These are phyloP conservation scores for Wickerhamomyces sp. DNA, from an alignment of 1,139 yeast genomes.

Conservation along the genomic window DNA sequence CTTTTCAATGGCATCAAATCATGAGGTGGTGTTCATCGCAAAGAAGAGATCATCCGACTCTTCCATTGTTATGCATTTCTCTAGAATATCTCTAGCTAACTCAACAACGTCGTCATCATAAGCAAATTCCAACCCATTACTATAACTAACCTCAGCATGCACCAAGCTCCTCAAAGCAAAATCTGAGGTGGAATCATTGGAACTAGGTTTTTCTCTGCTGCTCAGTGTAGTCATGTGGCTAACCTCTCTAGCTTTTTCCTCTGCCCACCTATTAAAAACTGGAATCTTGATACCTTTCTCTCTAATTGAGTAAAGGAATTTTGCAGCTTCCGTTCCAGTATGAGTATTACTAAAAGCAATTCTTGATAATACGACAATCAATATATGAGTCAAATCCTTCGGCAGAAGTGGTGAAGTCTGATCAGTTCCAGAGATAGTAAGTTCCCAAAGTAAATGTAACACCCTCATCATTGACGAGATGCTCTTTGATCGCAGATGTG, in stretches of 20 bases:
- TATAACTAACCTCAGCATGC: slow-evolving; percentile 15
- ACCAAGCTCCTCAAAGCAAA: slow-evolving; percentile 3
- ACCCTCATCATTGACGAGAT: slow-evolving; percentile 30
- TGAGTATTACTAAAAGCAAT: slow-evolving; percentile 52
- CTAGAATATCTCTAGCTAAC: slow-evolving; percentile 66
- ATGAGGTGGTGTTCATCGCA: slow-evolving; percentile 47
- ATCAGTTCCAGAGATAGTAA: slow-evolving; percentile 6
- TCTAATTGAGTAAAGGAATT: slow-evolving; percentile 28
- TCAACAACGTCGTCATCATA: slow-evolving; percentile 64
- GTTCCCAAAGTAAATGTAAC: slow-evolving; percentile 21
- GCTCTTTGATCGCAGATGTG: slow-evolving; percentile 38
- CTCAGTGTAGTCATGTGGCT: slow-evolving; percentile 27
- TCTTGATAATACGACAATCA: slow-evolving; percentile 48
- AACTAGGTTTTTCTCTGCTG: not conserved
- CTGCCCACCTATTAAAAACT: slow-evolving; percentile 41
- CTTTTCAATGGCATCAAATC: not conserved
- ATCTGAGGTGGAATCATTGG: slow-evolving; percentile 1
- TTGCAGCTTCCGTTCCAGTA: slow-evolving; percentile 33
- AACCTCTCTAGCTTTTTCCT: slow-evolving; percentile 36
- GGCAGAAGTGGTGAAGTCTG: slow-evolving; percentile 31
- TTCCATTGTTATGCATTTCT: slow-evolving; percentile 64
- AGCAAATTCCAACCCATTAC: slow-evolving; percentile 58
- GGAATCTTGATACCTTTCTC: slow-evolving; percentile 25
- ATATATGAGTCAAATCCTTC: slow-evolving; percentile 18
- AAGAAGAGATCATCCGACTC: slow-evolving; percentile 74